Conservation (phyloP, 75 land plant species). For the Pseudotsuga menziesii region DNA sequence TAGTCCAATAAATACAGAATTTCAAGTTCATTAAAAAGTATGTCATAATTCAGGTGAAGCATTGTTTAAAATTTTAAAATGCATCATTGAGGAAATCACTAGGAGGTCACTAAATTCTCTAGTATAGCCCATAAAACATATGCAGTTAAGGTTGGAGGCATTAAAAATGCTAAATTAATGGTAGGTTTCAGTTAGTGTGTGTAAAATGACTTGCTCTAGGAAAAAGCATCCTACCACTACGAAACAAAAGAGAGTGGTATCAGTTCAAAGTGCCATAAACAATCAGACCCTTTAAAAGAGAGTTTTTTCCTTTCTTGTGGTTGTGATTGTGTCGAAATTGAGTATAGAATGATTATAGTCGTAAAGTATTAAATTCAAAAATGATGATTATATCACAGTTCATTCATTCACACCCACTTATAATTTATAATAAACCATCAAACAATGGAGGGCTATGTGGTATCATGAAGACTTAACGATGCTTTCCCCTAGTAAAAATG, state of each 20-base stretch:
- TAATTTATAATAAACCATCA: not conserved
- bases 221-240: not conserved
- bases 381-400: not conserved
- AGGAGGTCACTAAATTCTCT: not conserved
- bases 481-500: not conserved
- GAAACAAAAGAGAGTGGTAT: not conserved
- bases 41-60: not conserved
- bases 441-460: not conserved
- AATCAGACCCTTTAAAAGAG: too few relatives aligned
- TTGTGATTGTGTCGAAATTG: not conserved
- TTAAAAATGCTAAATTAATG: not conserved
- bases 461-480: too few relatives aligned
- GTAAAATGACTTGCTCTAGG: not conserved
- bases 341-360: not conserved
- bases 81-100: not conserved
- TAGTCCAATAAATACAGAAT: not conserved
- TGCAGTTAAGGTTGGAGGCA: not conserved
- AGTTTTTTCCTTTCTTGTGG: not conserved
- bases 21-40: not conserved
- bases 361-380: not conserved
- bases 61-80: not conserved
- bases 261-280: not conserved
- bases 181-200: not conserved
- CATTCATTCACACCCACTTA: not conserved
- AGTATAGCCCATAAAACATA: too few relatives aligned